phyloP scores from a whole-genome alignment of 768 basidiomycete genomes.

The Piloderma croceum region DNA sequence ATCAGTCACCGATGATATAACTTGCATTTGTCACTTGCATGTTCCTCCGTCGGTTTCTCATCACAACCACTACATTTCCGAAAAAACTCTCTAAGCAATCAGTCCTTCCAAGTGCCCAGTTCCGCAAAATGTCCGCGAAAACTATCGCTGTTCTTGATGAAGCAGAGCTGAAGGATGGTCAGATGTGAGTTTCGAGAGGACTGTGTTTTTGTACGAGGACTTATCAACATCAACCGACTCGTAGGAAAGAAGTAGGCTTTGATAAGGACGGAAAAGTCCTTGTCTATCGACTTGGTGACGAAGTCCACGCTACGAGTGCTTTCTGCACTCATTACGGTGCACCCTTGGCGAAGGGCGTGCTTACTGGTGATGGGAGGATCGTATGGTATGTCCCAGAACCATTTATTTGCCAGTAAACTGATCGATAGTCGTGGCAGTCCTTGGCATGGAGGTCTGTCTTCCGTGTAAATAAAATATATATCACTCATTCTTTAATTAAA shows the following conservation, averaged over 20 bases:
- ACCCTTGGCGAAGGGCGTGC: constrained; percentile 75
- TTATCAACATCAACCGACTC: neutral
- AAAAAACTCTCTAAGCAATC: no score
- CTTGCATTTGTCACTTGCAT: no score
- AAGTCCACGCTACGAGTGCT: constrained; percentile 73
- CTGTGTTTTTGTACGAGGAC: neutral
- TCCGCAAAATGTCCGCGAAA: constrained; percentile 30
- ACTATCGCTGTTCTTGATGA: constrained; percentile 45
- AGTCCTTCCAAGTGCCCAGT: no score
- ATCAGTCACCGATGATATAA: no score
- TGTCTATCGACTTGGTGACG: constrained; percentile 67
- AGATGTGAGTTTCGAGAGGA: constrained; percentile 41
- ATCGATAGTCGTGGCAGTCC: constrained; percentile 39
- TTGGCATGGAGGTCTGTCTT: constrained; percentile 74
- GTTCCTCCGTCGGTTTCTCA: no score
- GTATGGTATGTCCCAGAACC: constrained; percentile 51
- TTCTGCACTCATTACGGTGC: constrained; percentile 93
- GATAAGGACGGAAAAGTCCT: constrained; percentile 75
- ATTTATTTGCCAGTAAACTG: neutral
- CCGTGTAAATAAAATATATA: neutral
- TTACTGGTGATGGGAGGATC: constrained; percentile 72
- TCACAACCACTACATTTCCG: no score
- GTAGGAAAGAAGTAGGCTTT: constrained; percentile 80
- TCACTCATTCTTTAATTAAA: constrained; percentile 1
- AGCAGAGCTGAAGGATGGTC: constrained; percentile 46